Evolutionary conservation across 129 eudicot species (phyloP), one percentile per base, ranked within the genome.

Genomic region (Flaveria bidentis): DNA sequence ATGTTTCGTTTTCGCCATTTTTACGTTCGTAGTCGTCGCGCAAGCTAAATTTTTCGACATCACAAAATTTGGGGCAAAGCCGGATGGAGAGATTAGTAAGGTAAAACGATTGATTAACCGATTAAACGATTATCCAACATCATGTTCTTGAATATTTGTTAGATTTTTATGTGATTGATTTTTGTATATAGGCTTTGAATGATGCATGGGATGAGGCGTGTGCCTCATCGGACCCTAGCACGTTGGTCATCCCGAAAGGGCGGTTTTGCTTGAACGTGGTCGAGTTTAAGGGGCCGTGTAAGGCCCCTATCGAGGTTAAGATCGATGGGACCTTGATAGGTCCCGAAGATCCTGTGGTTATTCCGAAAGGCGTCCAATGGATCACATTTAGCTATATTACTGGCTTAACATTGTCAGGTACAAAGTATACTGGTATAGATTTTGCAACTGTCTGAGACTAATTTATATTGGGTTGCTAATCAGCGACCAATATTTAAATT

Each of bases 301-400:
- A 82, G 50, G 75, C 78, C 11, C 75, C 82, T 2, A 67, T 82
- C 47, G 82, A 78, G 67, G 63, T 82, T 36, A 33, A 55, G 11
- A 77, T 77, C 33, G 85, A 82, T 26, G 82, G 79, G 44, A 66
- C 46, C 22, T 33, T 82, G 66, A 77, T 68, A 14, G 85, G 71
- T 33, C 85, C 85, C 0, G 78, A 71, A 28, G 85, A 82, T 66
- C 85, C 85, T 0, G 10, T 41, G 26, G 45, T n/a, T 8, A 82
- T 82, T 61, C 82, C 85, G 1, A 73, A 77, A 64, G 85, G 85
- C 2, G 75, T 71, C 4, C 85, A 88, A 30, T 90, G 92, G 96
- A 61, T 90, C 68, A 86, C 84, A 4, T 55, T 90, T 49, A 71
- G 85, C 15, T 74, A 80, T 56, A 57, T 90, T 13, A 46, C 77